Percentiles rank a stretch among this genome's conserved stretches.
Conservation (phyloP, 495 filamentous ascomycete genomes). For the Penicillium subrubescens region DNA sequence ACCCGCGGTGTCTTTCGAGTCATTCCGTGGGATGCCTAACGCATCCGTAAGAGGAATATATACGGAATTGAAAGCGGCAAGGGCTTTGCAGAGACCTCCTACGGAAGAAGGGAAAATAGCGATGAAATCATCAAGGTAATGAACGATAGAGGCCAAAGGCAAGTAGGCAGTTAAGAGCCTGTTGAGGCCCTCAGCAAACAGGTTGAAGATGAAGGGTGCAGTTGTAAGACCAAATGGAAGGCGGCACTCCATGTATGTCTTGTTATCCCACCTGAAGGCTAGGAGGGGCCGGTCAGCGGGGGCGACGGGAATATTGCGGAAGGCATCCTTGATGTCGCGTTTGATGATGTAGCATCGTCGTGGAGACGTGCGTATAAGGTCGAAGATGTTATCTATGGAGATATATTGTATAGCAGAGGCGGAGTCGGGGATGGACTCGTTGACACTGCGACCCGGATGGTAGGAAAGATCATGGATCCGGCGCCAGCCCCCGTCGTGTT, state of each 20-base stretch:
- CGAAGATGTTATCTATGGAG: not conserved
- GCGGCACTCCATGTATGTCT: not conserved
- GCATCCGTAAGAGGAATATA: not conserved
- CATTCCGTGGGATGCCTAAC: not conserved
- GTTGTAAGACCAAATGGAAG: not conserved
- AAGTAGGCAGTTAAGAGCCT: not conserved
- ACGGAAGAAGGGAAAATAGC: not conserved
- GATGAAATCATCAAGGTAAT: not conserved
- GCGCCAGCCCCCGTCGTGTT: too few relatives aligned
- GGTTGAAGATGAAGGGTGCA: not conserved
- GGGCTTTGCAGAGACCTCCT: not conserved
- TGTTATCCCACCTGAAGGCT: not conserved
- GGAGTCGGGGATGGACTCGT: not conserved
- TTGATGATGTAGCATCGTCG: not conserved
- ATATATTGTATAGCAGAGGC: not conserved
- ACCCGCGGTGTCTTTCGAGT: not conserved
- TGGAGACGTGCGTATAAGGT: not conserved
- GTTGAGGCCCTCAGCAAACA: not conserved
- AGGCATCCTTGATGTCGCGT: not conserved
- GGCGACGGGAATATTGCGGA: not conserved
- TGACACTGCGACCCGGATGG: not conserved
- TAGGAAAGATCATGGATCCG: not conserved
- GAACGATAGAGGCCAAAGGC: not conserved
- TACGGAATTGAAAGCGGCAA: not conserved
- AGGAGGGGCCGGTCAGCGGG: not conserved